Evolutionary conservation across 257 asterid genomes (phyloP).

Genomic region (Leptodermis oblonga): DNA sequence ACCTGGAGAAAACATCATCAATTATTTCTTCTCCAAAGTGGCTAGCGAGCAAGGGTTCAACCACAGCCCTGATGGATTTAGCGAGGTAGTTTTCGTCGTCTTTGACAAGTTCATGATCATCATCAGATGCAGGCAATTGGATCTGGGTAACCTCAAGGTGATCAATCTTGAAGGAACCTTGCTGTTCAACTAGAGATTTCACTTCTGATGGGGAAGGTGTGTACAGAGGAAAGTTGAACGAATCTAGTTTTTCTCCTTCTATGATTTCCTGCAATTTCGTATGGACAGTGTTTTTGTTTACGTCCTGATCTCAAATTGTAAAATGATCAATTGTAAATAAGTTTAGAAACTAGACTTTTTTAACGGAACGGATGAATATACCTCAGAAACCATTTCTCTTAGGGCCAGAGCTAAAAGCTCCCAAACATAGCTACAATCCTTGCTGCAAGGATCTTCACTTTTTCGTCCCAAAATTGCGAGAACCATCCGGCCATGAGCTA

Average conservation of each 20-base stretch:
- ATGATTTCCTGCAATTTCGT: constrained; percentile 36
- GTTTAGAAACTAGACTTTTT: neutral
- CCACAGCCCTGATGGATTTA: constrained; percentile 56
- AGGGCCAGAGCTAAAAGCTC: constrained; percentile 50
- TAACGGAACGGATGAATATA: constrained; percentile 13
- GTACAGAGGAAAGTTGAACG: constrained; percentile 58
- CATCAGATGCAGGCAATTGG: constrained; percentile 40
- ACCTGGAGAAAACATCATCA: constrained; percentile 35
- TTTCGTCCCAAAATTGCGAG: constrained; percentile 54
- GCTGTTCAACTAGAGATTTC: constrained; percentile 30
- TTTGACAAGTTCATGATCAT: neutral
- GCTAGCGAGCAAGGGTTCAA: constrained; percentile 46
- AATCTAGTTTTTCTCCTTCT: constrained; percentile 38
- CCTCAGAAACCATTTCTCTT: constrained; percentile 46
- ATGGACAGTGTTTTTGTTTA: too few species aligned
- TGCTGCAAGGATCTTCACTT: constrained; percentile 37
- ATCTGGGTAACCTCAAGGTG: constrained; percentile 35
- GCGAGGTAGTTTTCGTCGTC: constrained; percentile 39
- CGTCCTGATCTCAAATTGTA: too few species aligned
- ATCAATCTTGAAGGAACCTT: constrained; percentile 33
- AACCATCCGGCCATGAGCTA: constrained; percentile 58
- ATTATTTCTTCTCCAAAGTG: constrained; percentile 46
- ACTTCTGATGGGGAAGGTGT: constrained; percentile 51
- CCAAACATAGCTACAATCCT: constrained; percentile 54
- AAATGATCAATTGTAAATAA: too few species aligned